Evolutionary conservation across 257 asterid genomes (phyloP).

Genomic region (Solanum paucissectum): DNA sequence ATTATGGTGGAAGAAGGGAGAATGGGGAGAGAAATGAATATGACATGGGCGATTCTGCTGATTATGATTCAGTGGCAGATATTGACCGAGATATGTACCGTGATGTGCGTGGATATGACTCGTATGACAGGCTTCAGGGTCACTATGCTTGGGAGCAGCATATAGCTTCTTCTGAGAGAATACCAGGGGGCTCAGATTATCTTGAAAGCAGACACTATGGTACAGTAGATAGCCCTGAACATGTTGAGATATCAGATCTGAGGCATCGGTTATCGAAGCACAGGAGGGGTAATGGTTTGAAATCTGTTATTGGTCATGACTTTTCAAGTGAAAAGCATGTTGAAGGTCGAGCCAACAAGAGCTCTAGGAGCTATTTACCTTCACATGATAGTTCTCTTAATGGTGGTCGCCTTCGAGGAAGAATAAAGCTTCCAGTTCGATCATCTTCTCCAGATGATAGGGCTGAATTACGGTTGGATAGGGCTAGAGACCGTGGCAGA

Average conservation of each 20-base stretch:
- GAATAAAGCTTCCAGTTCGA: constrained; percentile 52
- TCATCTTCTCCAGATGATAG: constrained; percentile 34
- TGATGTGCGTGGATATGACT: constrained; percentile 39
- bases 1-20: constrained; percentile 46
- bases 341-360: constrained; percentile 31
- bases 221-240: constrained; percentile 30
- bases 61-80: constrained; percentile 31
- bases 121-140: constrained; percentile 14
- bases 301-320: constrained; percentile 67
- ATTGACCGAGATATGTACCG: constrained; percentile 39
- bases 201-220: constrained; percentile 31
- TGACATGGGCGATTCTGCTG: constrained; percentile 34
- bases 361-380: constrained; percentile 12
- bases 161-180: constrained; percentile 45
- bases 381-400: constrained; percentile 25
- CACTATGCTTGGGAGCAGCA: constrained; percentile 50
- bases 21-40: constrained; percentile 27
- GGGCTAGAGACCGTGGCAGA: constrained; percentile 33
- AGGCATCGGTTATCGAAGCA: constrained; percentile 58
- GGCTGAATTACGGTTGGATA: constrained; percentile 11
- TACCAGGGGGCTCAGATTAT: constrained; percentile 27
- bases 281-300: constrained; percentile 56
- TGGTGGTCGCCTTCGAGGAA: constrained; percentile 67
- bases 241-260: constrained; percentile 46
- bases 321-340: constrained; percentile 31